A percentile compares a stretch with the other conserved stretches of the same genome.
phyloP scores from a whole-genome alignment of 2,329 filamentous ascomycete genomes.

The Aspergillus sergii region DNA sequence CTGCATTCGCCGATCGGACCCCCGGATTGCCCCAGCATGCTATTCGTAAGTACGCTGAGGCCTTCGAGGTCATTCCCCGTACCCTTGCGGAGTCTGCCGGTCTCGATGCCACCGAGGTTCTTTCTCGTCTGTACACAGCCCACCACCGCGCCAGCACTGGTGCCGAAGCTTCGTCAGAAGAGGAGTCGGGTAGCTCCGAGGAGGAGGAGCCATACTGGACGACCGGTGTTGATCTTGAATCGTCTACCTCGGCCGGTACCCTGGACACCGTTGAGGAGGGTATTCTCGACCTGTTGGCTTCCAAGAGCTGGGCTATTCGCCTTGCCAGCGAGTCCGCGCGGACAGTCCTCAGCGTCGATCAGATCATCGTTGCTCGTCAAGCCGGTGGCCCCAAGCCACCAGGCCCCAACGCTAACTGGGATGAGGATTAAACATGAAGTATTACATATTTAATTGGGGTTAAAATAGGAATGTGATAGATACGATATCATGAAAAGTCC shows the following conservation, averaged over 20 bases:
- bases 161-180: slow-evolving; percentile 31
- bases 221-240: slow-evolving; percentile 93
- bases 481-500: slow-evolving; percentile 36
- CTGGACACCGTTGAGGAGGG: slow-evolving; percentile 84
- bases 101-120: slow-evolving; percentile 93
- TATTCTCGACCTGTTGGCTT: slow-evolving; percentile 87
- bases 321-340: slow-evolving; percentile 92
- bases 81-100: slow-evolving; percentile 94
- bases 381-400: slow-evolving; percentile 97
- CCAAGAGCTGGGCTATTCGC: slow-evolving; percentile 97
- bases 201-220: slow-evolving; percentile 81
- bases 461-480: slow-evolving; percentile 29
- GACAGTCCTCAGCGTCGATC: slow-evolving; percentile 93
- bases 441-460: slow-evolving; percentile 13
- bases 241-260: slow-evolving; percentile 76
- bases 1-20: slow-evolving; percentile 87
- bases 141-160: slow-evolving; percentile 62
- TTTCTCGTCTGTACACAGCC: slow-evolving; percentile 88
- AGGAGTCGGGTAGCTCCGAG: slow-evolving; percentile 41
- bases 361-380: slow-evolving; percentile 98
- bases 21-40: slow-evolving; percentile 92
- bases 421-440: slow-evolving; percentile 57
- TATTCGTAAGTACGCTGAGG: slow-evolving; percentile 96
- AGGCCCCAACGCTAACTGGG: slow-evolving; percentile 82
- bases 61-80: slow-evolving; percentile 94